These are phyloP conservation scores for Pseudozyma flocculosa DNA, from an alignment of 1,284 basidiomycete species.

Conservation along the genomic window DNA sequence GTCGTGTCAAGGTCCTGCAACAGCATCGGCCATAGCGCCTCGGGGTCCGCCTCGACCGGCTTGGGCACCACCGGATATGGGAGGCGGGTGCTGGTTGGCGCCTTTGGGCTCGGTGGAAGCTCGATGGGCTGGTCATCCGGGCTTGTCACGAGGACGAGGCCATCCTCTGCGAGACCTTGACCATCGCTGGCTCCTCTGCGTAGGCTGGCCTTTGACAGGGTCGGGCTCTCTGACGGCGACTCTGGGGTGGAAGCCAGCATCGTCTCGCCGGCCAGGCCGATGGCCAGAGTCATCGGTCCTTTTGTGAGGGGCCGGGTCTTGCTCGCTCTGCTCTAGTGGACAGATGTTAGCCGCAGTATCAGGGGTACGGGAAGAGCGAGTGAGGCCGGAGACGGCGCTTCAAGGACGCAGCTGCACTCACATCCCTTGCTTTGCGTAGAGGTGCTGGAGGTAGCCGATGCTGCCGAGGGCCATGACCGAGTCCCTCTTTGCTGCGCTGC, in stretches of 20 bases:
- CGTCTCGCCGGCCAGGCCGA: constrained; percentile 36
- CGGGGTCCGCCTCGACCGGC: constrained; percentile 37
- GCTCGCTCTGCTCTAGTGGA: constrained; percentile 26
- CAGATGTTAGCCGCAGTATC: no score
- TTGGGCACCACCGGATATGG: constrained; percentile 27
- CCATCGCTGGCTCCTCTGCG: not conserved
- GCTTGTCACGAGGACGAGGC: not conserved
- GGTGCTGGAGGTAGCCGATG: constrained; percentile 45
- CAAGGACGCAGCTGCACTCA: constrained; percentile 6
- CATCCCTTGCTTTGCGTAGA: constrained; percentile 47
- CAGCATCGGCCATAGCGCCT: constrained; percentile 17
- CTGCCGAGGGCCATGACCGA: constrained; percentile 40
- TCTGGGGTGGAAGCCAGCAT: constrained; percentile 7
- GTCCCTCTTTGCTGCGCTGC: constrained; percentile 44
- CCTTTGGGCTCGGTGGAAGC: constrained; percentile 29
- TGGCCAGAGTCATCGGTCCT: constrained; percentile 30
- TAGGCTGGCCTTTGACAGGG: not conserved
- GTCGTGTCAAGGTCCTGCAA: constrained; percentile 9
- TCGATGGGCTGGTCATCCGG: constrained; percentile 4
- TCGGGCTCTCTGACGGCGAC: not conserved
- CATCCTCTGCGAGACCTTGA: not conserved
- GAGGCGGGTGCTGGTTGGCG: constrained; percentile 9
- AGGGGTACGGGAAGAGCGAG: no score
- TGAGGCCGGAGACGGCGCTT: no score
- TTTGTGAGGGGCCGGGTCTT: constrained; percentile 25